These are phyloP conservation scores for Colletotrichum viniferum DNA, from an alignment of 2,329 filamentous ascomycete species.

Conservation along the genomic window DNA sequence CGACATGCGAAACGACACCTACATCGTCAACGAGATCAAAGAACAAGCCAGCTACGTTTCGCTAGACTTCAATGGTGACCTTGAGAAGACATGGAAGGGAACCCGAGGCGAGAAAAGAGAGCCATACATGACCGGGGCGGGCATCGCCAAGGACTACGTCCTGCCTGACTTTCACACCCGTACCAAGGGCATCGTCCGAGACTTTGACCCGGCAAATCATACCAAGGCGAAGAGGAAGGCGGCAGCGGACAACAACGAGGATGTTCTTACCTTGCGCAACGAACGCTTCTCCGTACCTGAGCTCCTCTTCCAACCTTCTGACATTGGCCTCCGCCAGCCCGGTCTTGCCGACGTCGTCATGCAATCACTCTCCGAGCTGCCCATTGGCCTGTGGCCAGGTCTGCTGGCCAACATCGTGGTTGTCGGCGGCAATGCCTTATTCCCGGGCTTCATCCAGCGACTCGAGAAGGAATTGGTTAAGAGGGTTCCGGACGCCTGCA, in stretches of 20 bases:
- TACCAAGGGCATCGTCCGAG: constrained; percentile 71
- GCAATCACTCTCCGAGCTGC: constrained; percentile 76
- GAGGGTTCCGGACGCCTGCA: constrained; percentile 76
- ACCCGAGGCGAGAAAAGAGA: constrained; percentile 63
- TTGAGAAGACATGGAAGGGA: constrained; percentile 86
- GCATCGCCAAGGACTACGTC: constrained; percentile 87
- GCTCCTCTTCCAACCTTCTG: constrained; percentile 82
- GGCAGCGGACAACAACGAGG: constrained; percentile 61
- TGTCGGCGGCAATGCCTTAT: constrained; percentile 82
- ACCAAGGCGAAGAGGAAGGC: constrained; percentile 54
- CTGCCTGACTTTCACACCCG: constrained; percentile 76
- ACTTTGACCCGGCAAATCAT: constrained; percentile 73
- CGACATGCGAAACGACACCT: constrained; percentile 92
- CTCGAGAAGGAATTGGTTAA: constrained; percentile 76
- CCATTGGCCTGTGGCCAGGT: constrained; percentile 82
- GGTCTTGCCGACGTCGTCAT: constrained; percentile 84
- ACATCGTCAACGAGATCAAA: constrained; percentile 96
- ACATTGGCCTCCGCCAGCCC: constrained; percentile 83
- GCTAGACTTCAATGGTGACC: constrained; percentile 74
- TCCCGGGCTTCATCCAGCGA: constrained; percentile 82
- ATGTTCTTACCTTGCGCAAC: constrained; percentile 85
- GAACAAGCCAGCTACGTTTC: constrained; percentile 87
- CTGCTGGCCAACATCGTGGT: constrained; percentile 87
- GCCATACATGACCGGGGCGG: constrained; percentile 52
- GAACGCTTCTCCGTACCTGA: constrained; percentile 92